Percentiles rank a stretch among this genome's conserved stretches.
Conservation (phyloP, 1,284 basidiomycete species). For the Ustilago cynodontis region DNA sequence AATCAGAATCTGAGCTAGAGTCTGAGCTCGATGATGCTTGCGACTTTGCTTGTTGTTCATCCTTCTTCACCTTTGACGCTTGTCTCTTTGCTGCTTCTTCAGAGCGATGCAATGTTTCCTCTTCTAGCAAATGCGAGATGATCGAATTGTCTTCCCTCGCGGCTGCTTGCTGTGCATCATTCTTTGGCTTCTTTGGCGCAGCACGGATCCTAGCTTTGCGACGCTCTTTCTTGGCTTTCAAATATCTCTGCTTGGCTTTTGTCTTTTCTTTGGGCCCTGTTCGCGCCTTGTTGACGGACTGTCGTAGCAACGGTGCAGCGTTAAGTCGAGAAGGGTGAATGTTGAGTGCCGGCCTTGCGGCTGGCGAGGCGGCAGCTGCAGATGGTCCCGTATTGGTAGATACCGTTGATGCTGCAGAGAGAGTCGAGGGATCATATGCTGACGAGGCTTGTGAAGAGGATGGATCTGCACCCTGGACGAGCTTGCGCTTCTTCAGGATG, state of each 20-base stretch:
- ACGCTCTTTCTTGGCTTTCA: conserved; percentile 65
- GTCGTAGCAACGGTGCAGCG: conserved; percentile 44
- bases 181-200: conserved; percentile 55
- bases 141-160: conserved; percentile 24
- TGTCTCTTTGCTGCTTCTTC: conserved; percentile 19
- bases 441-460: background rate
- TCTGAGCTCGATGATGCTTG: conserved; percentile 15
- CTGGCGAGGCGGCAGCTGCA: conserved; percentile 13
- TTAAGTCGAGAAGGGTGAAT: conserved; percentile 62
- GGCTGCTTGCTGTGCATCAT: conserved; percentile 19
- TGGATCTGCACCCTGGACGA: conserved; percentile 14
- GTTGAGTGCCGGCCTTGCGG: conserved; percentile 30
- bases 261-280: conserved; percentile 56
- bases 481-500: conserved; percentile 49
- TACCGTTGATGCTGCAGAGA: background rate
- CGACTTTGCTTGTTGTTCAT: background rate
- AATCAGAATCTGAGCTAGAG: conserved; percentile 2
- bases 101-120: conserved; percentile 27
- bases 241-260: conserved; percentile 65
- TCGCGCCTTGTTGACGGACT: conserved; percentile 45
- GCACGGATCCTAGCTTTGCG: conserved; percentile 56
- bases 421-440: background rate
- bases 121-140: conserved; percentile 32
- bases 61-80: background rate
- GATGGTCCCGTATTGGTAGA: background rate